These are phyloP conservation scores for Fusarium musae DNA, from an alignment of 2,329 filamentous ascomycete genomes.

Conservation along the genomic window DNA sequence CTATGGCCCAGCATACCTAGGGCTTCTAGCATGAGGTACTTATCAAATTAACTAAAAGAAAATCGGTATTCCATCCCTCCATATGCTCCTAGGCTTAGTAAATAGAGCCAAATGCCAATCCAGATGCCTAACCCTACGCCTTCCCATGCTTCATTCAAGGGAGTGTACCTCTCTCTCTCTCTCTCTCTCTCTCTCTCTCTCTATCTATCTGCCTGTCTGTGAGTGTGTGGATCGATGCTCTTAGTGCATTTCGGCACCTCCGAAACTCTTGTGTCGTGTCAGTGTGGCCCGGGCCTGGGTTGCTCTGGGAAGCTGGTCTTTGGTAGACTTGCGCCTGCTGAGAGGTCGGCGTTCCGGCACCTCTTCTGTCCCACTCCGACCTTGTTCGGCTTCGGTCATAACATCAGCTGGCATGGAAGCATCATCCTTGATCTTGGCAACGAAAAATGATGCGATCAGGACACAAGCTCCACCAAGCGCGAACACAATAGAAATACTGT, in stretches of 20 bases:
- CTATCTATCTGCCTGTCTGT: neutral
- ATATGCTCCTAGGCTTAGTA: constrained; percentile 11
- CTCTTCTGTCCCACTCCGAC: constrained; percentile 51
- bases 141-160: constrained; percentile 1
- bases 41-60: constrained; percentile 1
- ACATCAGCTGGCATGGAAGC: constrained; percentile 51
- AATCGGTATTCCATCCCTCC: constrained; percentile 4
- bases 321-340: constrained; percentile 54
- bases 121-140: constrained; percentile 17
- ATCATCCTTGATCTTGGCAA: constrained; percentile 74
- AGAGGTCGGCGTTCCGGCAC: constrained; percentile 21
- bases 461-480: constrained; percentile 85
- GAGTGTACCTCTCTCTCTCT: neutral
- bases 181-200: neutral
- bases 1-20: constrained; percentile 4
- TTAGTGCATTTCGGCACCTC: constrained; percentile 55
- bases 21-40: neutral
- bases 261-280: constrained; percentile 62
- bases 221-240: neutral
- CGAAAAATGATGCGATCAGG: constrained; percentile 79
- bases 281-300: constrained; percentile 59
- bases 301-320: constrained; percentile 54
- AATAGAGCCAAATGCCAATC: constrained; percentile 19
- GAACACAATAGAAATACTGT: constrained; percentile 87
- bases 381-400: constrained; percentile 57